Percentiles rank a stretch among this genome's conserved stretches.
Evolutionary conservation across 345 rosid genomes (phyloP).

Genomic region (Sisymbrium altissimum): DNA sequence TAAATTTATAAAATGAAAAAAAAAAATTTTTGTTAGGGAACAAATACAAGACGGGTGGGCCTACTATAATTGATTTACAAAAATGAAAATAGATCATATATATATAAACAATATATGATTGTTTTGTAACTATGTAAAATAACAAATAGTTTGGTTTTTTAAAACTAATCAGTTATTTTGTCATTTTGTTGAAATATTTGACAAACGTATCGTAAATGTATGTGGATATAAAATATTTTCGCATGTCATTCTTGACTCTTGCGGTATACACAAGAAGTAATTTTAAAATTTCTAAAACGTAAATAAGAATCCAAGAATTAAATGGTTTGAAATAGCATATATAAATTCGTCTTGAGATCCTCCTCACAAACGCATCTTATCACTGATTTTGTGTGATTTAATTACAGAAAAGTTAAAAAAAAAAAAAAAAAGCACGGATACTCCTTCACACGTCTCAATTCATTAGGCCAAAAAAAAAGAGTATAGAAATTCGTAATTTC

Average conservation of each 20-base stretch:
- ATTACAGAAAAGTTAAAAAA: not conserved
- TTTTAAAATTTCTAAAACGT: not conserved
- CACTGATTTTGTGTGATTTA: not conserved
- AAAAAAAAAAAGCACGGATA: not conserved
- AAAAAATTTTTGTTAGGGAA: too few relatives aligned
- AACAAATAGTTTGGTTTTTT: not conserved
- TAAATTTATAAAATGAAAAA: too few relatives aligned
- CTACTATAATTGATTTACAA: too few relatives aligned
- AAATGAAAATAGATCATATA: too few relatives aligned
- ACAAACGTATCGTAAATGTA: not conserved
- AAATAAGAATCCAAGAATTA: not conserved
- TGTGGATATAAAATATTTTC: not conserved
- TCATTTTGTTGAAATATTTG: not conserved
- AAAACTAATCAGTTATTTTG: not conserved
- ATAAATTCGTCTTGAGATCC: not conserved
- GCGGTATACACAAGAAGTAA: not conserved
- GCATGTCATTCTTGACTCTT: not conserved
- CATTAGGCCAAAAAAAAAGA: not conserved
- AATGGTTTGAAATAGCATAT: not conserved
- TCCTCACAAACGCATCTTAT: not conserved
- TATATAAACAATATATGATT: too few relatives aligned
- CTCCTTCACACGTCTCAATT: not conserved
- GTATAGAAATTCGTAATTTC: not conserved
- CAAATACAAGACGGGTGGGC: too few relatives aligned
- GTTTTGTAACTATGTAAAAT: too few relatives aligned